Evolutionary conservation across 495 filamentous ascomycete species (phyloP).

Genomic region (Aspergillus ostianus): DNA sequence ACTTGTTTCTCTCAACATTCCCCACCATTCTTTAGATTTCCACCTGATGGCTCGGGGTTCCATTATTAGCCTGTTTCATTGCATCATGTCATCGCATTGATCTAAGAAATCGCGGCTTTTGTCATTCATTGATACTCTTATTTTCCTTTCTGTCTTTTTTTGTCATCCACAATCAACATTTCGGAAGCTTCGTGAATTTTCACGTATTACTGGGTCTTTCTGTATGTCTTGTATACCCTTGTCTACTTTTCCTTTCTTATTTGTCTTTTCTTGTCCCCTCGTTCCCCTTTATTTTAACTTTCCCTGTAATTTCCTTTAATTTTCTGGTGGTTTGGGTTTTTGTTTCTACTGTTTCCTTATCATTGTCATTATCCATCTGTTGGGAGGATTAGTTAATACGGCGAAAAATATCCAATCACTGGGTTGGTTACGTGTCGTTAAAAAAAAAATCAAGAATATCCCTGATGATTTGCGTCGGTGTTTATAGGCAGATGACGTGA

Average conservation of each 20-base stretch:
- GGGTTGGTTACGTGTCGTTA: conserved; percentile 13
- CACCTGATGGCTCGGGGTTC: conserved; percentile 8
- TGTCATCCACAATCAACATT: conserved; percentile 10
- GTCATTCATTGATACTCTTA: conserved; percentile 13
- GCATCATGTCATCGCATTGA: conserved; percentile 7
- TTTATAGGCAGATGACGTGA: conserved; percentile 4
- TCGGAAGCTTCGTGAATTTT: conserved; percentile 6
- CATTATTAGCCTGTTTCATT: conserved; percentile 9
- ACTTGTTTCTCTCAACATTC: conserved; percentile 5
- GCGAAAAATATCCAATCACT: neutral
- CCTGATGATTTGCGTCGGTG: neutral
- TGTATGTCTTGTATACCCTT: conserved; percentile 22
- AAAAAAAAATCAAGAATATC: conserved; percentile 1
- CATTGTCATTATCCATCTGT: neutral
- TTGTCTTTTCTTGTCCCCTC: neutral
- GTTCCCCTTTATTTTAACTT: conserved; percentile 1
- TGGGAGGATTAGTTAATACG: conserved; percentile 7
- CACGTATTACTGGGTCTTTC: conserved; percentile 4
- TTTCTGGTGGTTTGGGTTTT: neutral
- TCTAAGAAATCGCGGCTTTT: conserved; percentile 2
- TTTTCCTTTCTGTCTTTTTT: conserved; percentile 16
- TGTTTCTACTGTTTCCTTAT: neutral
- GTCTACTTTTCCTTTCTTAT: conserved; percentile 6
- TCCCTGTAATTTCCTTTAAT: neutral
- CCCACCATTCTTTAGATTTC: conserved; percentile 12